A percentile compares a stretch with the other conserved stretches of the same genome.
Evolutionary conservation across 371 early-diverging fungal genomes (phyloP).

Genomic region (Capillidium heterosporum): DNA sequence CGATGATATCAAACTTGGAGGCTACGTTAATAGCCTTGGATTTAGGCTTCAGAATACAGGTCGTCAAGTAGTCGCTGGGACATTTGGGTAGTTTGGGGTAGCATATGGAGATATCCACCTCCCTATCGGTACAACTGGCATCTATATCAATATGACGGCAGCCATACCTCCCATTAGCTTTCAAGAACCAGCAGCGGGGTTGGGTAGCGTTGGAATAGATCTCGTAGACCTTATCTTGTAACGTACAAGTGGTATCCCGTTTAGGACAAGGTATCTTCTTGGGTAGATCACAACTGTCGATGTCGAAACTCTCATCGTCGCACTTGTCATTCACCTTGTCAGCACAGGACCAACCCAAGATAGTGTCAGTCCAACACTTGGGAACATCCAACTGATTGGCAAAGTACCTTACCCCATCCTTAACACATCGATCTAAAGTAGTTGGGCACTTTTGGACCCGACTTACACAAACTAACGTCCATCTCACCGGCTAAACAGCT

Average conservation of each 20-base stretch:
- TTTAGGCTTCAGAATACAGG: background rate
- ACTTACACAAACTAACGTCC: background rate
- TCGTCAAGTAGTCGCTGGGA: background rate
- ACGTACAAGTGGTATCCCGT: background rate
- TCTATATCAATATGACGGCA: too few relatives aligned
- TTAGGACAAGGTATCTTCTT: background rate
- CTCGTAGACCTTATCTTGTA: background rate
- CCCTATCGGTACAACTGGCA: background rate
- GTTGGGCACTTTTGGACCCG: background rate
- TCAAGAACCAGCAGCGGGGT: background rate
- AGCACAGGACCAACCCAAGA: background rate
- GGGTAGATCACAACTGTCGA: background rate
- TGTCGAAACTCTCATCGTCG: background rate
- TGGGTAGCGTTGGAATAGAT: background rate
- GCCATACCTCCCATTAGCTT: too few relatives aligned
- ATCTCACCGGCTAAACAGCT: background rate
- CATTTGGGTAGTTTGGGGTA: background rate
- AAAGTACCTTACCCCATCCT: background rate
- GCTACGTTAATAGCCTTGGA: too few relatives aligned
- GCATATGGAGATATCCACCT: background rate
- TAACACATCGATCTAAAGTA: background rate
- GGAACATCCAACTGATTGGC: background rate
- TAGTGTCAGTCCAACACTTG: background rate
- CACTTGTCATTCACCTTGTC: background rate
- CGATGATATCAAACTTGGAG: too few relatives aligned